Evolutionary conservation across 768 basidiomycete species (phyloP).

Genomic region (Coprinopsis cinerea): DNA sequence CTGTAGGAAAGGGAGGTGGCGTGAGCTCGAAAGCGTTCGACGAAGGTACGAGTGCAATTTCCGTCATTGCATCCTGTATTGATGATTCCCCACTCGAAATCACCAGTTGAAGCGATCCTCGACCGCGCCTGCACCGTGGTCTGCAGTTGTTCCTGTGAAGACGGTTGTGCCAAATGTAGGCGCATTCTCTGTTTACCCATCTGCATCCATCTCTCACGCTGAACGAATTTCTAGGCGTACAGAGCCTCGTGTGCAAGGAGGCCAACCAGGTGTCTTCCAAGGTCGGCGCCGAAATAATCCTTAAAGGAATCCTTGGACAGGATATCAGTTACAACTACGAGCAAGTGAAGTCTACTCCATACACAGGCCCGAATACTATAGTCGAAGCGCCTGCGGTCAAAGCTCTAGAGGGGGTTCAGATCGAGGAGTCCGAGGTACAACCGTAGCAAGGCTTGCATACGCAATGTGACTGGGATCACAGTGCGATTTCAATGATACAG

Average conservation of each 20-base stretch:
- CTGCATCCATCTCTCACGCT: background rate
- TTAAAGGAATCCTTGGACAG: constrained; percentile 53
- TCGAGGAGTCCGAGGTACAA: constrained; percentile 28
- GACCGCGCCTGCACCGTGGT: constrained; percentile 51
- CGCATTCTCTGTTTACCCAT: background rate
- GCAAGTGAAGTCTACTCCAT: constrained; percentile 11
- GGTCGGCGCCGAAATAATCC: constrained; percentile 61
- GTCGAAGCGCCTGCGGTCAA: constrained; percentile 47
- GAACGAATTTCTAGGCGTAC: constrained; percentile 46
- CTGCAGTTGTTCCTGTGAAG: constrained; percentile 55
- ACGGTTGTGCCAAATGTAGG: constrained; percentile 68
- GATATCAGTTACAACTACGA: constrained; percentile 30
- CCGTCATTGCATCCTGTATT: background rate
- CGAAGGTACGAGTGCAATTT: constrained; percentile 42
- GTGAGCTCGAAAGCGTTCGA: constrained; percentile 79
- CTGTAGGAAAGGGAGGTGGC: constrained; percentile 62
- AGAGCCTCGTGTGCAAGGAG: constrained; percentile 61
- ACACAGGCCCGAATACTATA: constrained; percentile 39
- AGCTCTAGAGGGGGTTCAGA: constrained; percentile 35
- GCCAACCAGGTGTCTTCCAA: constrained; percentile 72
- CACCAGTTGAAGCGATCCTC: constrained; percentile 51
- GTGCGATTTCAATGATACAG: background rate
- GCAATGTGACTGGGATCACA: background rate
- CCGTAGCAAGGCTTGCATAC: background rate
- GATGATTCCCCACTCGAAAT: background rate